phyloP scores from a whole-genome alignment of 2,329 filamentous ascomycete species.

The Aspergillus hiratsukae region DNA sequence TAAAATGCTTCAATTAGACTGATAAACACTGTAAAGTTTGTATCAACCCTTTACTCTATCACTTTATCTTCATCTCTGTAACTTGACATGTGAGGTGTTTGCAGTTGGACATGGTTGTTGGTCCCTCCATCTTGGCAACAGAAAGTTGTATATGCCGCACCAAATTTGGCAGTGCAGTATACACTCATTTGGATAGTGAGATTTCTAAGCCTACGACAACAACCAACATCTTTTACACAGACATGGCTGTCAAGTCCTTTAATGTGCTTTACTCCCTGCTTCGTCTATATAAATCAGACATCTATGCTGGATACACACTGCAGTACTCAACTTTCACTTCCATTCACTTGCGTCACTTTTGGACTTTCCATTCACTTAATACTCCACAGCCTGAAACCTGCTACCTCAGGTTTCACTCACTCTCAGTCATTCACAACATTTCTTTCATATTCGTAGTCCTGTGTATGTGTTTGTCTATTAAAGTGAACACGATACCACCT shows the following conservation, averaged over 20 bases:
- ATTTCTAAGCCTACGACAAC: not conserved
- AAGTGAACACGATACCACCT: too few species aligned
- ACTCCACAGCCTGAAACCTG: not conserved
- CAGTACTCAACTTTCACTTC: not conserved
- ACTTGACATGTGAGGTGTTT: too few species aligned
- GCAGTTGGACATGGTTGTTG: not conserved
- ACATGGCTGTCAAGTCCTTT: not conserved
- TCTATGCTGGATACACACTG: not conserved
- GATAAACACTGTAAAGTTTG: too few species aligned
- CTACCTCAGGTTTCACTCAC: not conserved
- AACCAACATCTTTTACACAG: not conserved
- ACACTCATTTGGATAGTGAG: not conserved
- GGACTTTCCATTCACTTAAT: not conserved
- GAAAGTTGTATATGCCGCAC: conserved; percentile 4
- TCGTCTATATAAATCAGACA: not conserved
- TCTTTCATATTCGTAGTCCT: not conserved
- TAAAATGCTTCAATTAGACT: too few species aligned
- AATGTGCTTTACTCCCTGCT: not conserved
- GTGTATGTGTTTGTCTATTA: too few species aligned
- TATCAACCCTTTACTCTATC: too few species aligned
- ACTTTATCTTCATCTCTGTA: too few species aligned
- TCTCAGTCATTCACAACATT: not conserved
- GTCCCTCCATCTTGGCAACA: not conserved
- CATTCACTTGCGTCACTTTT: not conserved
- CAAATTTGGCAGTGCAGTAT: not conserved